Evolutionary conservation across 768 basidiomycete species (phyloP), one percentile per base, ranked within the genome.

Genomic region (Asterophora parasitica): DNA sequence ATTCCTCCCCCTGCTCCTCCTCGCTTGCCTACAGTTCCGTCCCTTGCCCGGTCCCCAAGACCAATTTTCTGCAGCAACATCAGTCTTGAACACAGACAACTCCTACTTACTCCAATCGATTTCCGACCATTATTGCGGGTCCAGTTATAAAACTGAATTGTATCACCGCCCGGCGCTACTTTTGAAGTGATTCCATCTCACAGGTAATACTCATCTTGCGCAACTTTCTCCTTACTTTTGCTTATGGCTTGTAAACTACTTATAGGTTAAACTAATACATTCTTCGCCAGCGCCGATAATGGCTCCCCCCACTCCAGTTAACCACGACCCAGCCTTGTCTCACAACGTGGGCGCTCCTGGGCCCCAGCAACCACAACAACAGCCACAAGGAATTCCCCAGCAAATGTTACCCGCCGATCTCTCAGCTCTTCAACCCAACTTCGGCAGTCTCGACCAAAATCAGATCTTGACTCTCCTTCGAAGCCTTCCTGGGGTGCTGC

Each of bases 401-500:
- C 62, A 61, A 37, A 33, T 69, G 27, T 45, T 57, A 23, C 50
- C 55, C 8, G 37, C 59, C 28, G 65, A 68, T 32, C 31, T 69
- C 32, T 31, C 58, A 66, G 15, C 42, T 62, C 58, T 28, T 53
- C 42, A 53, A 58, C 42, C 58, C 41, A 55, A 52, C 4, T 23
- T 23, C 23, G 23, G 23, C 23, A 63, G 65, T 8, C 64, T 84
- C 40, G 78, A 81, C 58, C 69, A 74, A 16, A 69, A 70, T 27
- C 83, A 85, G 63, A 71, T 88, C 45, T 70, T 81, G 64, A 75
- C 65, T 41, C 62, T 88, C 26, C 65, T 88, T 17, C 78, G 81
- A 46, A 73, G 73, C 39, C 57, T 82, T 20, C 78, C 81, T 4
- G 65, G 66, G 42, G 68, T 81, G 20, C 77, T 82, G 26, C 78